A percentile compares a stretch with the other conserved stretches of the same genome.
These are phyloP conservation scores for Pisolithus thermaeus DNA, from an alignment of 1,284 basidiomycete genomes.

Conservation along the genomic window DNA sequence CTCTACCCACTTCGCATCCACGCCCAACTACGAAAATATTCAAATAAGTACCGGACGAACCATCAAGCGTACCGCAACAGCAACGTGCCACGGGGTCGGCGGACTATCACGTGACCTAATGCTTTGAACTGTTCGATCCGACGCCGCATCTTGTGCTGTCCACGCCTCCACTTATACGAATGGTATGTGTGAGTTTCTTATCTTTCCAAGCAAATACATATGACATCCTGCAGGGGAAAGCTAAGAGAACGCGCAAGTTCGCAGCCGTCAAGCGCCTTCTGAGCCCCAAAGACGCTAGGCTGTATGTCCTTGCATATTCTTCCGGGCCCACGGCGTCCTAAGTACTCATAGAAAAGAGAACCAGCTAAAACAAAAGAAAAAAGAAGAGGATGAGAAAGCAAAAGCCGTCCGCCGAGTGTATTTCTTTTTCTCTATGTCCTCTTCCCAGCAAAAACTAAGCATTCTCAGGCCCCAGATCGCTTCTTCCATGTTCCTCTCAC, in stretches of 20 bases:
- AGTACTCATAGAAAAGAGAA: conserved; percentile 63
- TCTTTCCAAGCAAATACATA: neutral
- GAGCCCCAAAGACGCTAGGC: conserved; percentile 88
- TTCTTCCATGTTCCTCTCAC: conserved; percentile 90
- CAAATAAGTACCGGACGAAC: no score
- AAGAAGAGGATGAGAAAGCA: conserved; percentile 68
- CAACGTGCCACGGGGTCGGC: no score
- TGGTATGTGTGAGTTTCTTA: conserved; percentile 10
- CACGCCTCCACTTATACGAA: neutral
- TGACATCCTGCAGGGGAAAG: conserved; percentile 63
- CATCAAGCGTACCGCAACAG: no score
- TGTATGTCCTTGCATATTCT: conserved; percentile 53
- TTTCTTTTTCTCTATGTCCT: conserved; percentile 25
- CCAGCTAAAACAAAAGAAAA: conserved; percentile 72
- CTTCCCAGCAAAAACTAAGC: neutral
- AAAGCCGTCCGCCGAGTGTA: conserved; percentile 70
- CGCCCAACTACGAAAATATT: no score
- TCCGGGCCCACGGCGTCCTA: neutral
- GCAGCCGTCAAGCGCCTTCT: conserved; percentile 93
- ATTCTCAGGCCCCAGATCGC: conserved; percentile 67
- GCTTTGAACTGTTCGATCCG: no score
- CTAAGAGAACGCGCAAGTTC: conserved; percentile 93
- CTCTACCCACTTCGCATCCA: no score
- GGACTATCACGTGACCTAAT: no score
- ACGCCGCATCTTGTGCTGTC: no score